Evolutionary conservation across 192 early-diverging fungal species (phyloP), one percentile per base, ranked within the genome.

Genomic region (Coemansia sp.): DNA sequence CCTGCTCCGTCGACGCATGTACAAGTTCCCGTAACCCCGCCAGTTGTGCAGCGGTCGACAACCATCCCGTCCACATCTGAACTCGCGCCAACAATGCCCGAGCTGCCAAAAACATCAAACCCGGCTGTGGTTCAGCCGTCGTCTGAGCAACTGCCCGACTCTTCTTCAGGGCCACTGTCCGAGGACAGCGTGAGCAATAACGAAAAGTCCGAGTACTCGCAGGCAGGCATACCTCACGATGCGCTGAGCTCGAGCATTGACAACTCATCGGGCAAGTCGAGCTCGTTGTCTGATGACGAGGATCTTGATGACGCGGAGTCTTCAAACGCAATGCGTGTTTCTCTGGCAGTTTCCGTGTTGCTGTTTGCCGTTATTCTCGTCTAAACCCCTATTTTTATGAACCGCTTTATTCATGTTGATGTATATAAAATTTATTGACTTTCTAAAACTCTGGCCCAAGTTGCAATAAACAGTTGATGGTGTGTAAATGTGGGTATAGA

Each of bases 361-460:
- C 27, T 54, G 17, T 9, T 23, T 54, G 27, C 52, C 6, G 10
- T 27, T 0, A 15, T 54, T 15, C 8, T 54, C 5, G 22, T 54
- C 27, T 54, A 54, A 54, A 3, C 21, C 4, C 52, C n/a, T 27
- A 54, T 14, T 25, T 14, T 27, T 27, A 54, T 15, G 22, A 54
- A 45, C 41, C 41, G 4, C 41, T 52, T 7, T 50, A 6, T 50
- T 52, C 23, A 15, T 15, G 22, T 52, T 23, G 25, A 27, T 54
- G 52, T 54, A 54, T 54, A 54, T 54, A 54, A 54, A 54, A 52
- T 45, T 45, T 45, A 45, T 45, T 52, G 22, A 12, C 52, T 54
- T 54, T 14, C 24, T 4, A 23, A 11, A 54, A 54, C 2, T 4
- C 11, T 9, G 5, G 6, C 21, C 6, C 9, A 25, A 25, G 22